These are phyloP conservation scores for Aspergillus avenaceus DNA, from an alignment of 495 filamentous ascomycete genomes.

Conservation along the genomic window DNA sequence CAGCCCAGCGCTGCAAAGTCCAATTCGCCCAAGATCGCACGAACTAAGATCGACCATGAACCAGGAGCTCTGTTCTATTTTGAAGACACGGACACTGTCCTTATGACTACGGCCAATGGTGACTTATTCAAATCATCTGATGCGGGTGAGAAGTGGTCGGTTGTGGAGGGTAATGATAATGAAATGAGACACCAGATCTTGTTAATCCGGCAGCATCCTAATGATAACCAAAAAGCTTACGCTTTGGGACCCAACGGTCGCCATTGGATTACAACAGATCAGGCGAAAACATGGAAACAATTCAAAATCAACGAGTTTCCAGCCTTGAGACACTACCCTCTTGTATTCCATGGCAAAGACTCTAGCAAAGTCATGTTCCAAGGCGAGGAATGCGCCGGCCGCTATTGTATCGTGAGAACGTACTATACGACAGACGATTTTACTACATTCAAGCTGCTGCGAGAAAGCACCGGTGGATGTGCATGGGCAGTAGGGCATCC, in stretches of 20 bases:
- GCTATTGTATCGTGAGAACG: conserved; percentile 41
- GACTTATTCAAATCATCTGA: conserved; percentile 70
- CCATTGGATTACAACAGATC: conserved; percentile 79
- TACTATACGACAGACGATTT: conserved; percentile 88
- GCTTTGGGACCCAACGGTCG: conserved; percentile 57
- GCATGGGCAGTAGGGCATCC: conserved; percentile 76
- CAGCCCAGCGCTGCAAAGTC: conserved; percentile 36
- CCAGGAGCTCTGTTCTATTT: conserved; percentile 78
- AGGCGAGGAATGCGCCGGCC: conserved; percentile 55
- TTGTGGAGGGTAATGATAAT: conserved; percentile 55
- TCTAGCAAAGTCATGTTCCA: conserved; percentile 79
- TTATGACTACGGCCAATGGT: conserved; percentile 53
- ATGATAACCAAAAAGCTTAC: conserved; percentile 73
- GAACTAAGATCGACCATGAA: conserved; percentile 55
- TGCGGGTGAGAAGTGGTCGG: conserved; percentile 70
- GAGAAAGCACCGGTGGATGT: conserved; percentile 64
- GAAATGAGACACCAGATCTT: conserved; percentile 50
- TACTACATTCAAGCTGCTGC: conserved; percentile 56
- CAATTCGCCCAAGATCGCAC: conserved; percentile 45
- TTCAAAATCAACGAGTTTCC: conserved; percentile 57
- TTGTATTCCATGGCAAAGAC: conserved; percentile 79
- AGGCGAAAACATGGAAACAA: conserved; percentile 70
- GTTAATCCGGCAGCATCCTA: conserved; percentile 67
- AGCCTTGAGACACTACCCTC: conserved; percentile 35
- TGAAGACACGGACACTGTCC: conserved; percentile 71